phyloP scores from a whole-genome alignment of 2,329 filamentous ascomycete species.

The Aureobasidium sp. region DNA sequence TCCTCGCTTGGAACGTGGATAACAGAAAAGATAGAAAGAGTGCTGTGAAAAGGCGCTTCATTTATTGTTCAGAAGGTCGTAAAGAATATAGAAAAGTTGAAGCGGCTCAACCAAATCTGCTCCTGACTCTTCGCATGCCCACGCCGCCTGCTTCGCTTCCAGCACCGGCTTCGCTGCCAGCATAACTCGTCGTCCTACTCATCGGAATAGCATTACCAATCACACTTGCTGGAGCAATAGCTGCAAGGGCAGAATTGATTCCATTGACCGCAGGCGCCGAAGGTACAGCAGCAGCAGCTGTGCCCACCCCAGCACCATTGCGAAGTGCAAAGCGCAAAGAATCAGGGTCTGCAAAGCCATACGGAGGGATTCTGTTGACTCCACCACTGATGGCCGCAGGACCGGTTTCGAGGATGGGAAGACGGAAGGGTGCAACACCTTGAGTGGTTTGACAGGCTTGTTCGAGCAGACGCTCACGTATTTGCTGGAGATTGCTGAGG shows the following conservation, averaged over 20 bases:
- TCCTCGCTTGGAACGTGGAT: neutral
- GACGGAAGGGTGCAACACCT: slow-evolving; percentile 24
- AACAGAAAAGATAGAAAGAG: neutral
- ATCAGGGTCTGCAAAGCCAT: slow-evolving; percentile 24
- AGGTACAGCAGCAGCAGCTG: slow-evolving; percentile 16
- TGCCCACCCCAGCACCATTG: slow-evolving; percentile 14
- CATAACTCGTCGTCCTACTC: slow-evolving; percentile 19
- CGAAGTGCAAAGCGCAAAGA: slow-evolving; percentile 1
- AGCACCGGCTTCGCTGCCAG: slow-evolving; percentile 17
- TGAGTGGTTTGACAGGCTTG: slow-evolving; percentile 24
- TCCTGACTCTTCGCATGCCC: slow-evolving; percentile 15
- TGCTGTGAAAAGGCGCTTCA: neutral
- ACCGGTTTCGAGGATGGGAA: slow-evolving; percentile 27
- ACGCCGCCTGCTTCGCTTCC: slow-evolving; percentile 13
- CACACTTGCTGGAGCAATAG: slow-evolving; percentile 7
- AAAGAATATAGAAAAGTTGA: neutral
- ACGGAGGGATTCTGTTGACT: slow-evolving; percentile 25
- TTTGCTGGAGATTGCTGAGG: slow-evolving; percentile 12
- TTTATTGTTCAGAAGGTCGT: neutral
- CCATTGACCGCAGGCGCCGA: slow-evolving; percentile 16
- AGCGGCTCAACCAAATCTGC: neutral
- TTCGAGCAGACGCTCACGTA: slow-evolving; percentile 25
- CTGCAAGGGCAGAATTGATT: slow-evolving; percentile 6
- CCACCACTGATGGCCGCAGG: slow-evolving; percentile 25
- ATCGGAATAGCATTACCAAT: slow-evolving; percentile 21